Conservation (phyloP, 768 basidiomycete species). For the Cystobasidium ongulense region DNA sequence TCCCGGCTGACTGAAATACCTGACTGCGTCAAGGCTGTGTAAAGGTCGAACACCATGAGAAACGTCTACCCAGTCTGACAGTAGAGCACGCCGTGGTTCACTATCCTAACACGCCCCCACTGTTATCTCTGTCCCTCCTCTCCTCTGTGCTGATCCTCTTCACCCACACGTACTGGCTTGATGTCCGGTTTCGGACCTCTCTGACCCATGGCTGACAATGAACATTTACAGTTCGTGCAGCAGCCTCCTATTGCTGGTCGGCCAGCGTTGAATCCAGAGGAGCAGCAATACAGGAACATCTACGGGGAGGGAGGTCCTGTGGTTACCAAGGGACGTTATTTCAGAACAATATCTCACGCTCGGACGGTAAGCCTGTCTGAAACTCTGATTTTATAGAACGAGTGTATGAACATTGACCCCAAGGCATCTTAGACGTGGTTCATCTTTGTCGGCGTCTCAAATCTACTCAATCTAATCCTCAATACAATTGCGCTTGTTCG, state of each 20-base stretch:
- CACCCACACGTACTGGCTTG: neutral
- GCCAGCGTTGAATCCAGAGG: neutral
- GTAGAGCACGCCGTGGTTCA: neutral
- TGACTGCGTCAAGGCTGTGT: neutral
- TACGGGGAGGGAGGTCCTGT: neutral
- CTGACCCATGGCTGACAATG: neutral
- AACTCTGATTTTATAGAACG: neutral
- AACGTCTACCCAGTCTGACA: neutral
- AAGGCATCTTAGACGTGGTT: constrained; percentile 2
- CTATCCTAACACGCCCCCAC: neutral
- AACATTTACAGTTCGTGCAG: neutral
- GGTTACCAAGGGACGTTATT: neutral
- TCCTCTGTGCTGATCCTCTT: no score
- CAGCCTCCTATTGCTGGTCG: neutral
- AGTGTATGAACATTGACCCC: neutral
- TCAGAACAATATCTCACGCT: neutral
- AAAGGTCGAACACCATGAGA: neutral
- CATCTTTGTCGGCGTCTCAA: constrained; percentile 3
- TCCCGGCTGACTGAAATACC: no score
- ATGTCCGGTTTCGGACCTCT: neutral
- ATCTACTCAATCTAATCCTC: constrained; percentile 9
- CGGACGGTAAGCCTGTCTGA: neutral
- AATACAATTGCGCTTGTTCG: neutral
- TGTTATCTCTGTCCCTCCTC: neutral
- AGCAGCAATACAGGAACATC: neutral